Evolutionary conservation across 208 protist genomes (phyloP).

Genomic region (Kentomonas sorsogonicus): DNA sequence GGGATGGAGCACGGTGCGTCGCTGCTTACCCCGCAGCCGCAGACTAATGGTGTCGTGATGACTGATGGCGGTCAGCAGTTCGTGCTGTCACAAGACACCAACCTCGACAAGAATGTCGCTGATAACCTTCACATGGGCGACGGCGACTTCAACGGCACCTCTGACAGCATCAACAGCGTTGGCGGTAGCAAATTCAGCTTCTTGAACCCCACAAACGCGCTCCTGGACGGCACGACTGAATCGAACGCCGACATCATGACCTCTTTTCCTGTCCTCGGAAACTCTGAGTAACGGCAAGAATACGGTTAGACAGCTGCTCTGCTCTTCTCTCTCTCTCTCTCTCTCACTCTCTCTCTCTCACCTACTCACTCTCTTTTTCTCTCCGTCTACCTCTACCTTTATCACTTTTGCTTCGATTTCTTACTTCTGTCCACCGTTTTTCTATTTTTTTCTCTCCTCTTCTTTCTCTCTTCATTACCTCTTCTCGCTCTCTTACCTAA

Average conservation of each 20-base stretch:
- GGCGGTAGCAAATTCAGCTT: no score
- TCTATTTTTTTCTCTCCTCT: background rate
- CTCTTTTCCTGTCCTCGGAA: no score
- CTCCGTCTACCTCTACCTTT: background rate
- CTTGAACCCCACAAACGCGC: no score
- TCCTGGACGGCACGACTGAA: no score
- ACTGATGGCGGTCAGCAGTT: conserved; percentile 33
- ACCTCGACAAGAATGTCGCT: background rate
- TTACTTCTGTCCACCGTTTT: background rate
- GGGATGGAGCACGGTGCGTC: conserved; percentile 1
- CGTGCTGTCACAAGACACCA: conserved; percentile 27
- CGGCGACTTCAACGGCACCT: no score
- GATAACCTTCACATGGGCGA: no score
- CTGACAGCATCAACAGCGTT: no score
- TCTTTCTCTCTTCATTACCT: conserved; percentile 7
- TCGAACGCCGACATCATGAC: no score
- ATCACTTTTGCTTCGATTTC: background rate
- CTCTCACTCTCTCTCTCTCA: background rate
- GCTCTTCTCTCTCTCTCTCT: conserved; percentile 3
- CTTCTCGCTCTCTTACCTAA: conserved; percentile 5
- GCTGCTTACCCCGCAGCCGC: conserved; percentile 14
- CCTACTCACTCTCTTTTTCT: background rate
- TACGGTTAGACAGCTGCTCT: no score
- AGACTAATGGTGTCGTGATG: conserved; percentile 16
- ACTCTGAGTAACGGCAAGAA: no score